Evolutionary conservation across 495 filamentous ascomycete species (phyloP).

Genomic region (Penicillium crystallinum): DNA sequence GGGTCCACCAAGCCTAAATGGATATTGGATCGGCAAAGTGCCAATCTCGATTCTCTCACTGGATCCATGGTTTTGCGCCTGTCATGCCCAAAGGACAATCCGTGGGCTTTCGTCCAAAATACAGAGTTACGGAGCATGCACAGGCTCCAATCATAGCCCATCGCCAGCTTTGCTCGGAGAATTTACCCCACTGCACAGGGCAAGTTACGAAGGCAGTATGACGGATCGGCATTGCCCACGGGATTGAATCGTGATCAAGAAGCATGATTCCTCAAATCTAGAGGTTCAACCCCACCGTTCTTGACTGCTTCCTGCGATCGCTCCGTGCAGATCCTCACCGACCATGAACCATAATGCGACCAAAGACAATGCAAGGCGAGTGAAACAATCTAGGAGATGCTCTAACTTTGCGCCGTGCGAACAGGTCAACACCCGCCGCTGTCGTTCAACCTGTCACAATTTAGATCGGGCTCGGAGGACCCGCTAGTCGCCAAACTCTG

Average conservation of each 20-base stretch:
- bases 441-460: conserved; percentile 14
- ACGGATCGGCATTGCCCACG: conserved; percentile 11
- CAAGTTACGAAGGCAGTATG: neutral
- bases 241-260: conserved; percentile 12
- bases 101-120: neutral
- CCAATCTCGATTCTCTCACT: conserved; percentile 16
- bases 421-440: conserved; percentile 12
- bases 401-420: conserved; percentile 16
- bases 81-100: conserved; percentile 12
- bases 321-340: conserved; percentile 17
- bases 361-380: conserved; percentile 6
- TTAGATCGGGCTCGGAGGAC: conserved; percentile 1
- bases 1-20: conserved; percentile 5
- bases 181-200: conserved; percentile 2
- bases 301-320: conserved; percentile 15
- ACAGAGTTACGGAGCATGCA: neutral
- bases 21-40: conserved; percentile 16
- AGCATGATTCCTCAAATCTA: conserved; percentile 15
- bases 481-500: conserved; percentile 11
- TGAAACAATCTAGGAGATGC: conserved; percentile 1
- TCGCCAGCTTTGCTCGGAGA: conserved; percentile 5
- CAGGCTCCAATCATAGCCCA: neutral
- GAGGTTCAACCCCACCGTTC: conserved; percentile 17
- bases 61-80: conserved; percentile 8
- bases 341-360: conserved; percentile 9